A percentile compares a stretch with the other conserved stretches of the same genome.
phyloP scores from a whole-genome alignment of 2,329 filamentous ascomycete genomes.

The Zalaria obscura region DNA sequence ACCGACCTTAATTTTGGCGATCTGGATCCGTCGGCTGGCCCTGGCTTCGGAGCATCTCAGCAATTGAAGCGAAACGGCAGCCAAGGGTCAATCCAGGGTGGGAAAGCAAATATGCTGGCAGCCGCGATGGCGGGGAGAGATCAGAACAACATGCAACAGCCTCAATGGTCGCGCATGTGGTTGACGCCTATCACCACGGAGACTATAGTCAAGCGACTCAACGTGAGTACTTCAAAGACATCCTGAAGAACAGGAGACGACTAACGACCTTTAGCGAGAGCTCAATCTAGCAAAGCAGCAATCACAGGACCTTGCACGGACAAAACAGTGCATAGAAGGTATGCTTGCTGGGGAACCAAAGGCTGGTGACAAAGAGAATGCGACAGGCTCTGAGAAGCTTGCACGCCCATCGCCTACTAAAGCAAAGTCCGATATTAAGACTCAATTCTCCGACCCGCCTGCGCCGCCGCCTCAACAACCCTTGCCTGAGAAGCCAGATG shows the following conservation, averaged over 20 bases:
- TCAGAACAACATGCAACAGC: slow-evolving; percentile 39
- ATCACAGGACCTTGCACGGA: slow-evolving; percentile 69
- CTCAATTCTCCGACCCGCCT: slow-evolving; percentile 82
- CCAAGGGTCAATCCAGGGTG: slow-evolving; percentile 15
- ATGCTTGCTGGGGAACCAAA: slow-evolving; percentile 59
- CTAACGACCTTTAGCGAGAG: slow-evolving; percentile 49
- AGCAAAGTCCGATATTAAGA: slow-evolving; percentile 59
- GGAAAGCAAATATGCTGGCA: slow-evolving; percentile 6
- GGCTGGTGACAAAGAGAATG: slow-evolving; percentile 26
- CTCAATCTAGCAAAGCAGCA: slow-evolving; percentile 83
- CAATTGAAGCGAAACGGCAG: slow-evolving; percentile 47
- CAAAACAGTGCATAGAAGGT: slow-evolving; percentile 65
- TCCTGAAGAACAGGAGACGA: background rate
- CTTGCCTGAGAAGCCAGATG: slow-evolving; percentile 82
- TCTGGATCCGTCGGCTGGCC: slow-evolving; percentile 63
- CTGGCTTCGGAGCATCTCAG: slow-evolving; percentile 51
- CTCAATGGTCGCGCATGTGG: slow-evolving; percentile 69
- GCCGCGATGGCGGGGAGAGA: slow-evolving; percentile 23
- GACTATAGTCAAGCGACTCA: slow-evolving; percentile 78
- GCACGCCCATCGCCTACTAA: slow-evolving; percentile 36
- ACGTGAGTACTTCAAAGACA: slow-evolving; percentile 41
- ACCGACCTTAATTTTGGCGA: slow-evolving; percentile 86
- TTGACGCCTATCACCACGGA: slow-evolving; percentile 83
- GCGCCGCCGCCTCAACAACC: slow-evolving; percentile 89
- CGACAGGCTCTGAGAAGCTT: slow-evolving; percentile 29